Conservation (phyloP, 305 asterid species). For the Ajuga reptans region DNA sequence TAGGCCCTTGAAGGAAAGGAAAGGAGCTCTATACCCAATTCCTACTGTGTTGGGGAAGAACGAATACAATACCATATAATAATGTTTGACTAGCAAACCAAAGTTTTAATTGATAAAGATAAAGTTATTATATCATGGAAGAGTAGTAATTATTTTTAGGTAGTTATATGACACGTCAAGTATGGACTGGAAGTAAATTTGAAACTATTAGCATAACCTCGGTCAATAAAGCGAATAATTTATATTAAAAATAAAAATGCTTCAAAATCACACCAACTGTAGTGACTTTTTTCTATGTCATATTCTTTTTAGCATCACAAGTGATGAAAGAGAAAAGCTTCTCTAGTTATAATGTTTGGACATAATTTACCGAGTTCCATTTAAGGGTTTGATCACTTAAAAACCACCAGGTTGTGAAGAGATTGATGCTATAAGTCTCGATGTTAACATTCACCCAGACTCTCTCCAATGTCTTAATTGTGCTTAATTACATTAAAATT, state of each 20-base stretch:
- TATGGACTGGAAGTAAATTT: slow-evolving; percentile 3
- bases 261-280: not conserved
- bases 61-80: not conserved
- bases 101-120: not conserved
- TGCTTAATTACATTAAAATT: not conserved
- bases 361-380: not conserved
- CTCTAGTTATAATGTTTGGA: not conserved
- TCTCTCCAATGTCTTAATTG: not conserved
- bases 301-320: not conserved
- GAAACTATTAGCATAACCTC: not conserved
- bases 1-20: too few species aligned
- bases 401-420: slow-evolving; percentile 10
- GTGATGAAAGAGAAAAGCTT: not conserved
- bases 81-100: not conserved
- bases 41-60: too few species aligned
- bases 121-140: not conserved
- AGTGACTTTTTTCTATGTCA: not conserved
- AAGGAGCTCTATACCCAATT: too few species aligned
- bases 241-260: not conserved
- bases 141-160: not conserved
- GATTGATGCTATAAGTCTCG: not conserved
- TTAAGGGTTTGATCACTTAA: not conserved
- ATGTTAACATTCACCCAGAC: not conserved
- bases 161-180: not conserved
- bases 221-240: not conserved